Evolutionary conservation across 352 stramenopile genomes (phyloP), one percentile per base, ranked within the genome.

Genomic region (Bremia lactucae): DNA sequence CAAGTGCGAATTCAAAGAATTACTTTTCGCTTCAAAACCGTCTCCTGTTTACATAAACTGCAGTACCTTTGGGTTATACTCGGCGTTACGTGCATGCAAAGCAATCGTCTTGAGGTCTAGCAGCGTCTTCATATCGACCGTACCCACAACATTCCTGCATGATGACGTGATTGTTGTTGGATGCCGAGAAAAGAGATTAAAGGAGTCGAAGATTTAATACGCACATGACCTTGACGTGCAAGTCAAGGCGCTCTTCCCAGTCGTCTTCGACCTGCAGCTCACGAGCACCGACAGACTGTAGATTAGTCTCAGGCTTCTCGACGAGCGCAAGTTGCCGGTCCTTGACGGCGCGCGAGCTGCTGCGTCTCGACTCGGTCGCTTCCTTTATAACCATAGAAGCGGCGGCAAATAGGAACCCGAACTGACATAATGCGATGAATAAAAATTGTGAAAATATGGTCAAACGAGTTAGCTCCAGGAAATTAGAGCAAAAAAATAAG

Each of bases 1-100:
- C 14, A 50, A 23, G 14, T 11, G 2, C 33, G 18, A 11, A 38
- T 11, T 20, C 26, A 3, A 2, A 36, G n/a, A 34, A 20, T 43
- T 28, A 29, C 15, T 22, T 28, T 2, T 28, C n/a, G n/a, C n/a
- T n/a, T 41, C 19, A 5, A 38, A 8, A 5, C n/a, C 15, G 11
- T 26, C 22, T 11, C 13, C 44, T 28, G 1, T 2, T 18, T 36
- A 18, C 13, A 19, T 38, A 15, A 7, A 3, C 19, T 4, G 5
- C 18, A 23, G n/a, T 36, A 94, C 83, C 72, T 96, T 96, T 8
- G 96, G 96, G 67, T 99, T 99, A 68, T 98, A 99, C 71, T 99
- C 96, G 5, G 96, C 96, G 52, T 99, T 99, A 13, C 95, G 85
- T 33, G 94, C 95, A 48, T 97, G 90, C 15, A 97, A 62, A 24